Percentiles rank a stretch among this genome's conserved stretches.
phyloP scores from a whole-genome alignment of 805 yeast species.

The Saccharomyces paradoxus region DNA sequence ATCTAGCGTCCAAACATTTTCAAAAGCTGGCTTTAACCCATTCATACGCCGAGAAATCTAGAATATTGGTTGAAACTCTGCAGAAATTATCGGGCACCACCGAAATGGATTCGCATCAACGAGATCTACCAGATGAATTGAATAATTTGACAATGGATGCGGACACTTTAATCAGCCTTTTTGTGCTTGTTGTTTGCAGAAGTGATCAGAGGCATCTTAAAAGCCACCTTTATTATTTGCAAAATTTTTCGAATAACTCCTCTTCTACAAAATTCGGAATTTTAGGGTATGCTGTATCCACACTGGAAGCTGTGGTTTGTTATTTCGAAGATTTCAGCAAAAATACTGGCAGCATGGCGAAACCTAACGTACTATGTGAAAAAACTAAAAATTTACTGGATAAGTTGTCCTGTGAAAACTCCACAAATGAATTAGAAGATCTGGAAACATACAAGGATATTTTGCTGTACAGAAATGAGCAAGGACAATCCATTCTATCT shows the following conservation, averaged over 20 bases:
- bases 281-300: slow-evolving; percentile 69
- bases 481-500: slow-evolving; percentile 69
- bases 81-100: slow-evolving; percentile 36
- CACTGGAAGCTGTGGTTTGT: slow-evolving; percentile 71
- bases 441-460: slow-evolving; percentile 20
- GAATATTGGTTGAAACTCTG: slow-evolving; percentile 45
- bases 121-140: slow-evolving; percentile 7
- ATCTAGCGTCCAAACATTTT: slow-evolving; percentile 45
- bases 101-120: slow-evolving; percentile 1
- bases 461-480: slow-evolving; percentile 35
- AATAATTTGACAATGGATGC: slow-evolving; percentile 50
- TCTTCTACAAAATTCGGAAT: slow-evolving; percentile 48
- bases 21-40: slow-evolving; percentile 39
- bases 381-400: slow-evolving; percentile 4
- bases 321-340: slow-evolving; percentile 38
- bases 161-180: slow-evolving; percentile 65
- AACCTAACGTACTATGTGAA: slow-evolving; percentile 33
- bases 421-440: slow-evolving; percentile 9
- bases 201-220: slow-evolving; percentile 52
- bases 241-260: slow-evolving; percentile 40
- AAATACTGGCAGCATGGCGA: slow-evolving; percentile 12
- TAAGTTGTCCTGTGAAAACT: slow-evolving; percentile 1
- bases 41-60: slow-evolving; percentile 41
- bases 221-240: slow-evolving; percentile 58
- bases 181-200: slow-evolving; percentile 62